Base-by-base conservation (phyloP, 345 rosid species). In the Linum lewisii region DNA sequence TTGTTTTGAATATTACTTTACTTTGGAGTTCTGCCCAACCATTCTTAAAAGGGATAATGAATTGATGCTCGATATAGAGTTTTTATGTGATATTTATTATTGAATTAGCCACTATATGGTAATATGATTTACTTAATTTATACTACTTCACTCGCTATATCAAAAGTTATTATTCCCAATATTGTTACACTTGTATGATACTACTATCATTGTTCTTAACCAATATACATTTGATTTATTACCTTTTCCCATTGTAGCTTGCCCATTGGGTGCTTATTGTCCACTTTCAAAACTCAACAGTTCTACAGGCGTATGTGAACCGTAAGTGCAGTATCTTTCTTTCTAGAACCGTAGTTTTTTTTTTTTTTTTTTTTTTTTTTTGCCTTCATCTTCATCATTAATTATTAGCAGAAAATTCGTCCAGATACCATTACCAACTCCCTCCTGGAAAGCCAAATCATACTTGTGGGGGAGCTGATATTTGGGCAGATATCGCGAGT, bases 391-490 rank as follows among this genome's bases (percentile, higher is more conserved):
- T 72, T 26, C 70, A 66, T 65, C 77, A 58, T 77, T 73, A 72
- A 73, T 67, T 63, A 75, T 74, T 62, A 64, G 77, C 82, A 83
- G 83, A 73, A 75, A 62, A 16, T 34, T 70, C 63, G 73, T 82
- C 78, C 79, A 90, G 97, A 82, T 94, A 94, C 70, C 81, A 64
- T 69, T 94, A 94, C 80, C 92, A 81, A 67, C 65, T 85, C 59
- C 97, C 99, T 67, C 76, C 89, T 51, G 97, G 84, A 58, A 72
- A 77, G 22, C 77, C 80, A 50, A 73, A 87, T 71, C 97, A 87
- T 71, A 81, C 83, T 6, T 93, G 99, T 61, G 97, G 99, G 21
- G 97, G 95, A 63, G 99, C 99, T 23, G 96, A 93, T 71, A 42
- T 72, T 54, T 93, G 96, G 99, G 92, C 99, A 37, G 96, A 90